These are phyloP conservation scores for Westerdykella aurantiaca DNA, from an alignment of 2,329 filamentous ascomycete species.

Conservation along the genomic window DNA sequence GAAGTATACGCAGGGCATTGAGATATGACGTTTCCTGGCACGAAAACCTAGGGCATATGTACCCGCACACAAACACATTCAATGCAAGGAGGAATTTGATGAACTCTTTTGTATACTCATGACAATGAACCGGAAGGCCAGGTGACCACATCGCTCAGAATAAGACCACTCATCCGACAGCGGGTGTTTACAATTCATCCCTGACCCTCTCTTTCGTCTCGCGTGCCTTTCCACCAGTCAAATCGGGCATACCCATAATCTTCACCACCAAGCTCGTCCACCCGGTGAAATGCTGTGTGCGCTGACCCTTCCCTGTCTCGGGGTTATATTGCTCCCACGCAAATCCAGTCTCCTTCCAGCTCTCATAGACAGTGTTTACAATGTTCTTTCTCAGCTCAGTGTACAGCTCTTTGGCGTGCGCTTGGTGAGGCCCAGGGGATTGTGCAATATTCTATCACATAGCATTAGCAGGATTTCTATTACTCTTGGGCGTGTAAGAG, in stretches of 20 bases:
- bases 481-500: background rate
- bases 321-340: constrained; percentile 99
- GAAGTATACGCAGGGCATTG: too few species aligned
- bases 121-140: too few species aligned
- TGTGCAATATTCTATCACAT: constrained; percentile 56
- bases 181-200: constrained; percentile 24
- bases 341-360: constrained; percentile 88
- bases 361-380: constrained; percentile 79
- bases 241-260: constrained; percentile 89
- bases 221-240: constrained; percentile 30
- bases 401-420: constrained; percentile 68
- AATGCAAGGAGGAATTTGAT: too few species aligned
- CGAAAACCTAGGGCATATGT: too few species aligned
- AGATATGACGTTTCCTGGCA: too few species aligned
- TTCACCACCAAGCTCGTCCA: constrained; percentile 99
- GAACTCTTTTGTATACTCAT: too few species aligned
- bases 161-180: too few species aligned
- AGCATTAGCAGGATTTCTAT: constrained; percentile 7
- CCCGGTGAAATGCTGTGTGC: constrained; percentile 95
- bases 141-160: too few species aligned
- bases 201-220: constrained; percentile 10
- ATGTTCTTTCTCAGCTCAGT: constrained; percentile 72
- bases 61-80: too few species aligned
- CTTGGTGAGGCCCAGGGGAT: constrained; percentile 59
- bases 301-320: constrained; percentile 85